A percentile compares a stretch with the other conserved stretches of the same genome.
Conservation (phyloP, 2,329 filamentous ascomycete genomes). For the Ophiosphaerella korrae region DNA sequence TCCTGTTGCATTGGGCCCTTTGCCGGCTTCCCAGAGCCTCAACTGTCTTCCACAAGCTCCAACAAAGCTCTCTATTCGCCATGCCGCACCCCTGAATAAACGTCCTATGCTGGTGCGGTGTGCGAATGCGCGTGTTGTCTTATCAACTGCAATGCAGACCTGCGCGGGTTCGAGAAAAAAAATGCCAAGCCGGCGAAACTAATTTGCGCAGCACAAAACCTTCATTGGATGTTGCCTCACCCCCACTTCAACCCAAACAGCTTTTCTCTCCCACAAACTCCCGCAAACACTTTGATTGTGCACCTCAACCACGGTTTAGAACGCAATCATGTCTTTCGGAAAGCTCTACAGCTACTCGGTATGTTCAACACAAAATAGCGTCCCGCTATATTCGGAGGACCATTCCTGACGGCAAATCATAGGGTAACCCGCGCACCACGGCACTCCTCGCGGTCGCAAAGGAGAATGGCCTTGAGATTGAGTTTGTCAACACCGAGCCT, state of each 20-base stretch:
- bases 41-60: slow-evolving; percentile 33
- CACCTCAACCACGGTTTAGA: slow-evolving; percentile 26
- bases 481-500: slow-evolving; percentile 75
- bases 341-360: slow-evolving; percentile 89
- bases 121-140: slow-evolving; percentile 11
- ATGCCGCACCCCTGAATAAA: slow-evolving; percentile 24
- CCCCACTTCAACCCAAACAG: slow-evolving; percentile 34
- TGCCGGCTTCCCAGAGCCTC: slow-evolving; percentile 25
- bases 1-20: slow-evolving; percentile 28
- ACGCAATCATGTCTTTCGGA: slow-evolving; percentile 86
- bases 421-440: slow-evolving; percentile 90
- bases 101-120: slow-evolving; percentile 5
- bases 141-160: neutral
- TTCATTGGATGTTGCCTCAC: slow-evolving; percentile 16
- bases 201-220: slow-evolving; percentile 34
- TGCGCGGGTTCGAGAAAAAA: slow-evolving; percentile 13
- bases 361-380: slow-evolving; percentile 6
- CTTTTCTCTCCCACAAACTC: slow-evolving; percentile 31
- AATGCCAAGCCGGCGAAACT: slow-evolving; percentile 25
- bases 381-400: slow-evolving; percentile 11
- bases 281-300: slow-evolving; percentile 38
- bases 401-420: slow-evolving; percentile 36
- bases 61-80: slow-evolving; percentile 39
- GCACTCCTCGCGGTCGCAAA: slow-evolving; percentile 92
- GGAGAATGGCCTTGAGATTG: slow-evolving; percentile 93